A percentile compares a stretch with the other conserved stretches of the same genome.
phyloP scores from a whole-genome alignment of 139 green algal species.

The Astrephomene gubernaculifera region DNA sequence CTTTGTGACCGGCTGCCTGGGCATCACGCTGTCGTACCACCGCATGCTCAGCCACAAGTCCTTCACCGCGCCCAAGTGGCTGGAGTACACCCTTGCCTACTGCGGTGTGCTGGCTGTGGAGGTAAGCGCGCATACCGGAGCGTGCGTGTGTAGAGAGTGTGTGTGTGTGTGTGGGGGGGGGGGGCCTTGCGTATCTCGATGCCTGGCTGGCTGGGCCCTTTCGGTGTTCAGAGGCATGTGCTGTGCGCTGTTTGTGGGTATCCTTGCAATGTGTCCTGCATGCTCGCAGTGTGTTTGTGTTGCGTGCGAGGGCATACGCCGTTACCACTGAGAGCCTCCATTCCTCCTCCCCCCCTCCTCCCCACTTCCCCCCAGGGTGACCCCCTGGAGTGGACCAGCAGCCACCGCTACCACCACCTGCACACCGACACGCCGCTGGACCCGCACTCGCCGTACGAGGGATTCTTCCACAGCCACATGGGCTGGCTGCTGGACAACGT shows the following conservation, averaged over 20 bases:
- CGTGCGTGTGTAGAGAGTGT: conserved; percentile 37
- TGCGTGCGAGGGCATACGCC: no score
- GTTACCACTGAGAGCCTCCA: no score
- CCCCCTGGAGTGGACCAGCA: conserved; percentile 92
- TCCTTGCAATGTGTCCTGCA: no score
- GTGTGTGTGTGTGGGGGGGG: background rate
- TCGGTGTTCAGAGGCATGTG: no score
- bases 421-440: conserved; percentile 97
- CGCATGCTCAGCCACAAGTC: conserved; percentile 89
- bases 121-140: no score
- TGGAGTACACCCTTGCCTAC: conserved; percentile 98
- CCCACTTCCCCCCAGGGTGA: conserved; percentile 66
- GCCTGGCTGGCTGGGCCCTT: no score
- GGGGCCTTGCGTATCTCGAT: no score
- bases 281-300: no score
- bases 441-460: conserved; percentile 98
- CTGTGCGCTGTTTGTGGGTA: no score
- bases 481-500: conserved; percentile 98
- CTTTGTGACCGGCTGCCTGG: conserved; percentile 95
- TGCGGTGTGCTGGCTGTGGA: conserved; percentile 96
- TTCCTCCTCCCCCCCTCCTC: background rate
- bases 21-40: conserved; percentile 98
- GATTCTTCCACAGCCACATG: conserved; percentile 98
- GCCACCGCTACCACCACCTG: conserved; percentile 96
- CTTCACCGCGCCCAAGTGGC: conserved; percentile 97